phyloP scores from a whole-genome alignment of 208 protist genomes.

The Histomonas meleagridis region DNA sequence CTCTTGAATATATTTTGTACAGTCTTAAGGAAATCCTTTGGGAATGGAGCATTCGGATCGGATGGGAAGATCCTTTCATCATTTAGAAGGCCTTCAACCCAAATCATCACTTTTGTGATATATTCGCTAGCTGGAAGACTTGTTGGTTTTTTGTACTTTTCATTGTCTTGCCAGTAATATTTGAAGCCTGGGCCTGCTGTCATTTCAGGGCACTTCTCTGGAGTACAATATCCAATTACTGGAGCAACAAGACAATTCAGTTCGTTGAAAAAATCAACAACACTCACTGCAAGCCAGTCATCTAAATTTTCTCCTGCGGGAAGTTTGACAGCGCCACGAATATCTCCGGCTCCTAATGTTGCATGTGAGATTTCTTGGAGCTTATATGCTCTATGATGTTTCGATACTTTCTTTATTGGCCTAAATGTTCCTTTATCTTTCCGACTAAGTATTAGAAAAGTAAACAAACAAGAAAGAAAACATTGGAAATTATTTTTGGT shows the following conservation, averaged over 20 bases:
- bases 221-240: constrained; percentile 90
- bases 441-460: too few relatives aligned
- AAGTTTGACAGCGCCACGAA: constrained; percentile 44
- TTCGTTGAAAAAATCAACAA: constrained; percentile 97
- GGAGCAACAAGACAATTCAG: constrained; percentile 91
- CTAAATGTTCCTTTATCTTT: constrained; percentile 22
- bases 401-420: not conserved
- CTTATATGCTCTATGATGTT: not conserved
- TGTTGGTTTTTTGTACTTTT: constrained; percentile 4
- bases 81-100: not conserved
- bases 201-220: constrained; percentile 82
- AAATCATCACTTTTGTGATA: not conserved
- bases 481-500: too few relatives aligned
- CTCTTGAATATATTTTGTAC: constrained; percentile 87
- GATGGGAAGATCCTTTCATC: constrained; percentile 26
- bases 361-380: not conserved
- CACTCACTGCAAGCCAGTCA: constrained; percentile 87
- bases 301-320: constrained; percentile 73
- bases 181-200: constrained; percentile 45
- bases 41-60: constrained; percentile 52
- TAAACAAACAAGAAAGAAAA: too few relatives aligned
- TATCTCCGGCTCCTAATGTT: constrained; percentile 36
- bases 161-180: constrained; percentile 31
- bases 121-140: constrained; percentile 25
- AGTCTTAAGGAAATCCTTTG: constrained; percentile 59